Percentiles rank a stretch among this genome's conserved stretches.
Conservation (phyloP, 1,139 yeast species). For the Yamadazyma dushanensis region DNA sequence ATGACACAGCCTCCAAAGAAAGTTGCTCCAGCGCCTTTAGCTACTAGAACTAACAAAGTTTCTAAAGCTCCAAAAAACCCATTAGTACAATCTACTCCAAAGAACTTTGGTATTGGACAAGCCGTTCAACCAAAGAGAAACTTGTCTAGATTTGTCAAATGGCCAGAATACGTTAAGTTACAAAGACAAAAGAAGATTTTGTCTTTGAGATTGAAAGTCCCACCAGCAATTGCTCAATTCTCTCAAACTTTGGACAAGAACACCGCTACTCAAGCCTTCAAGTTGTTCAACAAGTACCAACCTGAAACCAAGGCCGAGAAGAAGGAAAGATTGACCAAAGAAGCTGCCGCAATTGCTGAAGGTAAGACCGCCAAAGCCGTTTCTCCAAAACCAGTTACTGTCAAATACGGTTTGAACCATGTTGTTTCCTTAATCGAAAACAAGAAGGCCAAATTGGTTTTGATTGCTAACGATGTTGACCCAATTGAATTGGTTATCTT, state of each 20-base stretch:
- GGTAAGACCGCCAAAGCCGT: constrained; percentile 96
- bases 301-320: constrained; percentile 96
- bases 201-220: constrained; percentile 94
- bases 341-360: constrained; percentile 98
- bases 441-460: constrained; percentile 96
- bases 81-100: constrained; percentile 73
- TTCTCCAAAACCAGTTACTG: constrained; percentile 93
- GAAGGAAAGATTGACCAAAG: constrained; percentile 98
- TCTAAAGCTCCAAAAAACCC: constrained; percentile 35
- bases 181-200: constrained; percentile 94
- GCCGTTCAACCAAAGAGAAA: constrained; percentile 92
- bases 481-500: constrained; percentile 96
- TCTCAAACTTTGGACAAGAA: constrained; percentile 94
- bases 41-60: constrained; percentile 34
- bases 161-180: constrained; percentile 94
- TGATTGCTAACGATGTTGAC: constrained; percentile 98
- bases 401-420: constrained; percentile 98
- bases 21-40: constrained; percentile 76
- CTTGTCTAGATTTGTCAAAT: constrained; percentile 93
- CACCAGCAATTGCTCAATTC: constrained; percentile 97
- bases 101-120: constrained; percentile 96
- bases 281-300: constrained; percentile 97
- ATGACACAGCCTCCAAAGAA: constrained; percentile 75
- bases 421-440: constrained; percentile 94
- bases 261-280: constrained; percentile 95